These are phyloP conservation scores for Chaetoscypha palmicola DNA, from an alignment of 2,329 filamentous ascomycete species.

Conservation along the genomic window DNA sequence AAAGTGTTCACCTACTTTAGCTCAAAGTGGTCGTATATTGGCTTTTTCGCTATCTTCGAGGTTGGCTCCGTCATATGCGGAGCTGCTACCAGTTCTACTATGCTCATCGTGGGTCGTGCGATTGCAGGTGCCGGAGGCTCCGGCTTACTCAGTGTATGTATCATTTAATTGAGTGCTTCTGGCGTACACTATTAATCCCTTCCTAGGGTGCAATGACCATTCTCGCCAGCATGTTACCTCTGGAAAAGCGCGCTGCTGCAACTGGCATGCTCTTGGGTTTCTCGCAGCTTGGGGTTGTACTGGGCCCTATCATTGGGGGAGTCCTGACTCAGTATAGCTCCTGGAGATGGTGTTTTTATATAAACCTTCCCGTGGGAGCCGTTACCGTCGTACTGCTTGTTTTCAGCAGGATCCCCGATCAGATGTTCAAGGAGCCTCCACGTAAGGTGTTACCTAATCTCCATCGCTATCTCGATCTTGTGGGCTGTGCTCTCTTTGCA, in stretches of 20 bases:
- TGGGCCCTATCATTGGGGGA: conserved; percentile 11
- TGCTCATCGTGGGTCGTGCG: conserved; percentile 48
- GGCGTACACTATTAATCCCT: conserved; percentile 42
- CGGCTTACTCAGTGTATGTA: conserved; percentile 40
- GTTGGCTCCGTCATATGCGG: conserved; percentile 48
- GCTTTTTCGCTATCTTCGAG: conserved; percentile 42
- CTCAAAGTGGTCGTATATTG: conserved; percentile 1
- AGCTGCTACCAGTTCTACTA: conserved; percentile 38
- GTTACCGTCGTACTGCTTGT: conserved; percentile 29
- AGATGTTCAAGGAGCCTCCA: not conserved
- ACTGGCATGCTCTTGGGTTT: conserved; percentile 3
- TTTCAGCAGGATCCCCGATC: conserved; percentile 31
- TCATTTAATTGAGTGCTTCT: not conserved
- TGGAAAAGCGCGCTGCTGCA: not conserved
- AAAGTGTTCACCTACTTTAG: not conserved
- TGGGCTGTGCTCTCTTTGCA: conserved; percentile 31
- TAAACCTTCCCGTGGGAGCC: conserved; percentile 35
- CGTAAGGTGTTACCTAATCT: not conserved
- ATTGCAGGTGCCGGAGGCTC: conserved; percentile 45
- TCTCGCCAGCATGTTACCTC: not conserved
- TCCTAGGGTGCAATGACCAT: conserved; percentile 3
- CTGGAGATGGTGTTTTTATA: conserved; percentile 27
- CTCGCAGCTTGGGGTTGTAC: conserved; percentile 5
- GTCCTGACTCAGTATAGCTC: conserved; percentile 10
- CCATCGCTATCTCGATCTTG: conserved; percentile 24